These are phyloP conservation scores for Aspergillus sp. DNA, from an alignment of 2,329 filamentous ascomycete genomes.

Conservation along the genomic window DNA sequence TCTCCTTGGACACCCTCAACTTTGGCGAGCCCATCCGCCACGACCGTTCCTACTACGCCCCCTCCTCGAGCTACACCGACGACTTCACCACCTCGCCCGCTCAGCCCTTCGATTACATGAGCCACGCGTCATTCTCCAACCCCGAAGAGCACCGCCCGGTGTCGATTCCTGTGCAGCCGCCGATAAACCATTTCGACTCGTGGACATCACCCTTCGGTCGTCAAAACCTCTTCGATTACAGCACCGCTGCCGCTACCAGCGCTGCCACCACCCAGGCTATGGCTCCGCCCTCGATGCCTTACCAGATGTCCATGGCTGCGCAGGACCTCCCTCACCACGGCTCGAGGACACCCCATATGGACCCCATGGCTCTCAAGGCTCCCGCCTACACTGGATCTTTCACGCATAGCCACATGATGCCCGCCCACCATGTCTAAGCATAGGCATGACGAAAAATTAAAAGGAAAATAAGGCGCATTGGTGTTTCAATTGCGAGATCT, in stretches of 20 bases:
- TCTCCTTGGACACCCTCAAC: constrained; percentile 24
- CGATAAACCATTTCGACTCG: constrained; percentile 18
- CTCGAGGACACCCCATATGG: background rate
- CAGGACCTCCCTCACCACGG: constrained; percentile 19
- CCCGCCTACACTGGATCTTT: background rate
- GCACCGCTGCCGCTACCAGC: background rate
- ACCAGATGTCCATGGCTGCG: constrained; percentile 22
- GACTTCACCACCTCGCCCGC: constrained; percentile 19
- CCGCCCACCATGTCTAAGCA: background rate
- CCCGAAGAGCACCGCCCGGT: constrained; percentile 16
- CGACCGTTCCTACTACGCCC: constrained; percentile 21
- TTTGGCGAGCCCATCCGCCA: constrained; percentile 21
- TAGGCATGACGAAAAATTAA: background rate
- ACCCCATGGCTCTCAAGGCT: background rate
- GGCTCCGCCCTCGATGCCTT: constrained; percentile 20
- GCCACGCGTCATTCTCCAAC: constrained; percentile 16
- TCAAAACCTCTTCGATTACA: constrained; percentile 30
- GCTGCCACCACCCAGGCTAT: constrained; percentile 15
- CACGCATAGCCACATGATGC: background rate
- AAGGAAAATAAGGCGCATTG: too few species aligned
- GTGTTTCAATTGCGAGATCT: too few species aligned
- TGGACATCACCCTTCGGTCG: constrained; percentile 27
- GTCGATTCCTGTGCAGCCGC: constrained; percentile 15
- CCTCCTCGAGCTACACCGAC: constrained; percentile 21
- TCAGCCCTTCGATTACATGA: constrained; percentile 29